Evolutionary conservation across 108 stramenopile genomes (phyloP), one percentile per base, ranked within the genome.

Genomic region (Cyclotella choctawhatcheeana): DNA sequence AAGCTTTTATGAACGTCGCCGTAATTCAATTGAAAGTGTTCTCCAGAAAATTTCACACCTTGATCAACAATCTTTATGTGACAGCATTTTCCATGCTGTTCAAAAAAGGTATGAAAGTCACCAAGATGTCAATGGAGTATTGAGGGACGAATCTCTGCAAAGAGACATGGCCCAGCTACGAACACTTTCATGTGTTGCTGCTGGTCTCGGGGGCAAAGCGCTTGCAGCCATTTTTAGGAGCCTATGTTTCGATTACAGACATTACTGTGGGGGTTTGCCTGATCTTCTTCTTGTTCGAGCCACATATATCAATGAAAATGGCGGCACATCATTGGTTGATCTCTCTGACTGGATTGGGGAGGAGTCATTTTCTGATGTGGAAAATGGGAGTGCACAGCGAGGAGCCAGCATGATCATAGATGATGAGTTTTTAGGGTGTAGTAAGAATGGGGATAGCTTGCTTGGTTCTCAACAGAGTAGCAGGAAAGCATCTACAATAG

Each of bases 261-360:
- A 92, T 55, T 94, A 89, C 69, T 85, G 85, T 69, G 93, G 90
- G 25, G 93, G 93, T 3, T 63, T 94, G 17, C 93, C 93, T 29
- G 93, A 94, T 58, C 63, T 89, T 50, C 61, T 87, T 3, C 58
- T 94, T 31, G 58, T 62, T 20, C 64, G 81, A 67, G 81, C 76
- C 3, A 65, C 43, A 35, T 77, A 73, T 58, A 35, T 81, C 33
- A 31, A 0, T 32, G 56, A 69, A 21, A 26, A 22, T 34, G n/a
- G n/a, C n/a, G 27, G 18, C 22, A 21, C 45, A 14, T 14, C 22
- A 16, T 59, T 90, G 25, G 88, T 94, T 32, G 79, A 90, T 52
- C 79, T 94, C n/a, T 81, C 86, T 8, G 80, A 88, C 18, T 94
- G 90, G 90, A 67, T 94, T 30, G 93, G 93, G 10, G 93, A 94